Conservation (phyloP, 139 green algal genomes). For the Gonium pectorale region DNA sequence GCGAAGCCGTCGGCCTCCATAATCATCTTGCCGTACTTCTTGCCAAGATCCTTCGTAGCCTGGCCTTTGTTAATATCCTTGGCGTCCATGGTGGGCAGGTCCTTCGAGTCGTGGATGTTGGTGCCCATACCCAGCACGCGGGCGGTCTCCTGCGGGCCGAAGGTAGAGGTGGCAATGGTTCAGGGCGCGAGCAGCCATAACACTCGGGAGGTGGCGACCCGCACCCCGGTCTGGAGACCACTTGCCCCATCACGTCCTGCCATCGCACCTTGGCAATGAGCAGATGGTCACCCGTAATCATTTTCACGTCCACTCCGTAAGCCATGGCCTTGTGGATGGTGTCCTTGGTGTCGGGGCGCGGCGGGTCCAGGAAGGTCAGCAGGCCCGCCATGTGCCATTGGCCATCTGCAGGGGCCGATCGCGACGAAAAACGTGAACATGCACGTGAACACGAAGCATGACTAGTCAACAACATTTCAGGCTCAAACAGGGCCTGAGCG, state of each 20-base stretch:
- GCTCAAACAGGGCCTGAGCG: too few species aligned
- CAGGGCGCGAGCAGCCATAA: too few species aligned
- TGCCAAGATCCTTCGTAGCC: constrained; percentile 75
- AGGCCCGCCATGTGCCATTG: constrained; percentile 82
- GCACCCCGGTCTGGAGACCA: too few species aligned
- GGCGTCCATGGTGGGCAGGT: constrained; percentile 66
- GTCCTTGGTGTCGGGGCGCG: constrained; percentile 84
- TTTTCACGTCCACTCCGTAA: constrained; percentile 90
- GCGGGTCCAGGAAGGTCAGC: constrained; percentile 92
- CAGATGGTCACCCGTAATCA: constrained; percentile 89
- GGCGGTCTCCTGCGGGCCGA: constrained; percentile 80
- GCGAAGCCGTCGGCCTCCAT: constrained; percentile 87
- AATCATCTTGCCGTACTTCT: constrained; percentile 81
- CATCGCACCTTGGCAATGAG: constrained; percentile 80
- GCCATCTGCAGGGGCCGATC: neutral
- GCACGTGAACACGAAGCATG: too few species aligned
- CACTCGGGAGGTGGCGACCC: neutral
- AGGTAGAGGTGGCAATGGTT: too few species aligned
- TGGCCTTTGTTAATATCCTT: too few species aligned
- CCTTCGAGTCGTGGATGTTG: constrained; percentile 76
- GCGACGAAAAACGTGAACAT: too few species aligned
- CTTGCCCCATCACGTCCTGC: neutral
- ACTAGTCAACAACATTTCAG: too few species aligned
- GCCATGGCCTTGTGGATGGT: constrained; percentile 83
- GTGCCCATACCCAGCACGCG: constrained; percentile 84